These are phyloP conservation scores for Lachnellula hyalina DNA, from an alignment of 2,329 filamentous ascomycete genomes.

Conservation along the genomic window DNA sequence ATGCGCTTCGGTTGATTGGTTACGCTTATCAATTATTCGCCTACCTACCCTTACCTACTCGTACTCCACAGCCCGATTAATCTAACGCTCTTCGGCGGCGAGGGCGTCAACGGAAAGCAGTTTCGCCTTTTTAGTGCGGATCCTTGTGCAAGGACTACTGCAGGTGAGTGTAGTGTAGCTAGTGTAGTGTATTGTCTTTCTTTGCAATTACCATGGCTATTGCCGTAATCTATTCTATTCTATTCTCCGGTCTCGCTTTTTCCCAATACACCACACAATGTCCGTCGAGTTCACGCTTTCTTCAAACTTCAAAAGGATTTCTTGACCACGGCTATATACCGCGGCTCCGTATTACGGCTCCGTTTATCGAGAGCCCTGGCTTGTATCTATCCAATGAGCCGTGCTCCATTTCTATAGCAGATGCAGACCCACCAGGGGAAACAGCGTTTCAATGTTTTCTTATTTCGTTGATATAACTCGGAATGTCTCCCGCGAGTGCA, in stretches of 20 bases:
- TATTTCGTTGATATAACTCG: slow-evolving; percentile 6
- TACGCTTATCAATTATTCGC: background rate
- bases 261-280: background rate
- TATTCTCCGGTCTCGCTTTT: background rate
- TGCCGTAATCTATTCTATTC: no score
- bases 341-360: no score
- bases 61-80: no score
- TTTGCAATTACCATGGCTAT: background rate
- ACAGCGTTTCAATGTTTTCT: background rate
- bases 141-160: background rate
- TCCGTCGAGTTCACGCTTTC: background rate
- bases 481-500: slow-evolving; percentile 5
- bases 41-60: no score
- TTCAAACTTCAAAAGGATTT: no score
- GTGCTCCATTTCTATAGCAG: background rate
- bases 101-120: no score
- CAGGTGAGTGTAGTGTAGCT: background rate
- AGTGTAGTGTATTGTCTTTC: background rate
- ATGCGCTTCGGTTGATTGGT: no score
- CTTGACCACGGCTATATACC: background rate
- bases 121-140: background rate
- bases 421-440: background rate
- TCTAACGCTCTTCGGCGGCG: no score
- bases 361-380: background rate
- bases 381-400: background rate